phyloP scores from a whole-genome alignment of 352 stramenopile genomes.

The Pythium oligandrum region DNA sequence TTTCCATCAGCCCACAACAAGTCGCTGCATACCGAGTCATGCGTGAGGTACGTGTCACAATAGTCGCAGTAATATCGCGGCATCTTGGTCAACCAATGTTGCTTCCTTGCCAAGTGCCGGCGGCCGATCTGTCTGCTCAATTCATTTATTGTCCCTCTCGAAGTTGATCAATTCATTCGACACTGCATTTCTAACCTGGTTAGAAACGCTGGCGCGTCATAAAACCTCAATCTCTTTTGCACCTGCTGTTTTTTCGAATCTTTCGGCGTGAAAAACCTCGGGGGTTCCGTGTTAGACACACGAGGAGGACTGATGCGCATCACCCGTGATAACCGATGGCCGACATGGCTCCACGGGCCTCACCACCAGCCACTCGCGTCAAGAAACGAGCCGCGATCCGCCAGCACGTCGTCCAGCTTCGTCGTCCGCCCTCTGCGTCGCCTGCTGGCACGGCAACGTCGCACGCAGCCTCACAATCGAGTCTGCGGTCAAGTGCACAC shows the following conservation, averaged over 20 bases:
- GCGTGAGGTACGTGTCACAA: constrained; percentile 93
- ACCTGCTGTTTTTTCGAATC: too few species aligned
- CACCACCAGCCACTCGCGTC: constrained; percentile 14
- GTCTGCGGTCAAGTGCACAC: too few species aligned
- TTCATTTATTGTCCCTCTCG: constrained; percentile 1
- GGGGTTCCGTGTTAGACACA: not conserved
- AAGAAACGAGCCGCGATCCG: too few species aligned
- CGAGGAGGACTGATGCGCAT: not conserved
- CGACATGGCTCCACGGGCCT: constrained; percentile 1
- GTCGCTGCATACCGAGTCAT: constrained; percentile 78
- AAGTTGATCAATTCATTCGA: constrained; percentile 17
- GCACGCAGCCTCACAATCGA: too few species aligned
- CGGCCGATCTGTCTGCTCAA: not conserved
- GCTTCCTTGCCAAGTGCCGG: not conserved
- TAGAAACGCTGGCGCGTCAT: not conserved
- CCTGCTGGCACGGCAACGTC: too few species aligned
- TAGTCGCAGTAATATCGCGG: constrained; percentile 94
- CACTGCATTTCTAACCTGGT: not conserved
- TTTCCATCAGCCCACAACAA: too few species aligned
- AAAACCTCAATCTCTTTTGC: constrained; percentile 1
- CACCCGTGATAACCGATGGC: constrained; percentile 7
- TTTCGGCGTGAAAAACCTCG: too few species aligned
- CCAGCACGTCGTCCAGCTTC: too few species aligned
- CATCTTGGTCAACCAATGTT: constrained; percentile 38
- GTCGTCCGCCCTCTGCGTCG: not conserved